Percentiles rank a stretch among this genome's conserved stretches.
Conservation (phyloP, 805 yeast genomes). For the Cyberlindnera euphorbiae region DNA sequence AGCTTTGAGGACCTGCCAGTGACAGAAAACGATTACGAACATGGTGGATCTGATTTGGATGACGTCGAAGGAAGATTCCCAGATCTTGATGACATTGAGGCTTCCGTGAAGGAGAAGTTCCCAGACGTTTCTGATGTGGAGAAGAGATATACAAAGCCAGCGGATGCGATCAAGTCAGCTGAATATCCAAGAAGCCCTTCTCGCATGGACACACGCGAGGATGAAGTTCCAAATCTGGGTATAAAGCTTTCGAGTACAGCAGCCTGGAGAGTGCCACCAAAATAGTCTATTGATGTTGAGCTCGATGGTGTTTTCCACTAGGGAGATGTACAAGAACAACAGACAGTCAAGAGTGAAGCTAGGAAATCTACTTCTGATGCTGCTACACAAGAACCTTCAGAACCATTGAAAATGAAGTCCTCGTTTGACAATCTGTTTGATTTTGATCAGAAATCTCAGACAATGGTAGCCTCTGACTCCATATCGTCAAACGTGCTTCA, state of each 20-base stretch:
- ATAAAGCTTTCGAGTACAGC: constrained; percentile 19
- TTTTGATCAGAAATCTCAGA: constrained; percentile 7
- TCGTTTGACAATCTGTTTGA: constrained; percentile 21
- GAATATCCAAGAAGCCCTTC: background rate
- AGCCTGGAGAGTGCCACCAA: constrained; percentile 18
- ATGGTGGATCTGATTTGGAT: constrained; percentile 30
- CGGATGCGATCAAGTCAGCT: background rate
- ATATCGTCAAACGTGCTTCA: no score
- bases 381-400: no score
- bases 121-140: constrained; percentile 7
- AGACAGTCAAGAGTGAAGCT: no score
- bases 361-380: no score
- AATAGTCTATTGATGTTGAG: constrained; percentile 2
- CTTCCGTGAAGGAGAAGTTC: constrained; percentile 9
- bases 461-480: no score
- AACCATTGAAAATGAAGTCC: constrained; percentile 5
- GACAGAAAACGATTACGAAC: constrained; percentile 4
- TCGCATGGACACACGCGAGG: no score
- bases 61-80: constrained; percentile 51
- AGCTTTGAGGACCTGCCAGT: background rate
- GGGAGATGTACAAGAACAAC: background rate
- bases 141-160: background rate
- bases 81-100: constrained; percentile 34
- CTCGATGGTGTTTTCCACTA: constrained; percentile 23
- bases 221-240: constrained; percentile 7